These are phyloP conservation scores for Coniochaeta prunicola DNA, from an alignment of 2,329 filamentous ascomycete species.

Conservation along the genomic window DNA sequence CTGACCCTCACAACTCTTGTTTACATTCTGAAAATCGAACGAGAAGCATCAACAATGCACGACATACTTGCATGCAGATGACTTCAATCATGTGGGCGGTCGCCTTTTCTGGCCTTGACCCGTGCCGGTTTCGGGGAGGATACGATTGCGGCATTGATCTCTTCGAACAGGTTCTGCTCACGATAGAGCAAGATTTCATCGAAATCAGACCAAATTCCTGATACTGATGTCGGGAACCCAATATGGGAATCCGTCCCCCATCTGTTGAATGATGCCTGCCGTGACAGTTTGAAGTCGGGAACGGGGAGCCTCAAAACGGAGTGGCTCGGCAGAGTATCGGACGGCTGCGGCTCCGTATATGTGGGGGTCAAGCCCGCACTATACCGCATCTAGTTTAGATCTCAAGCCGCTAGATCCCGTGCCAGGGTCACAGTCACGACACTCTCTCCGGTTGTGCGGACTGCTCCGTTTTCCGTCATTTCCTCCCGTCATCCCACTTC, in stretches of 20 bases:
- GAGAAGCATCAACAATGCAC: slow-evolving; percentile 16
- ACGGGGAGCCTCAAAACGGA: not conserved
- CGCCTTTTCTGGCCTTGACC: slow-evolving; percentile 16
- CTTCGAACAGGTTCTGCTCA: not conserved
- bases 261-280: not conserved
- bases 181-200: not conserved
- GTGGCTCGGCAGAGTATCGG: not conserved
- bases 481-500: slow-evolving; percentile 3
- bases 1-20: not conserved
- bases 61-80: slow-evolving; percentile 22
- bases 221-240: no score
- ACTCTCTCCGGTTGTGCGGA: not conserved
- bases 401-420: not conserved
- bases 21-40: not conserved
- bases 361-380: not conserved
- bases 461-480: not conserved
- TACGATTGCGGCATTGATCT: not conserved
- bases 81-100: slow-evolving; percentile 19
- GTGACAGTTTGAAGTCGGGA: not conserved
- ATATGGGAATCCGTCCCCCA: not conserved
- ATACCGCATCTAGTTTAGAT: not conserved
- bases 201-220: not conserved
- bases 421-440: not conserved
- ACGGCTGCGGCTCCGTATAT: not conserved
- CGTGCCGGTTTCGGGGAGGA: not conserved